Evolutionary conservation across 2,329 filamentous ascomycete genomes (phyloP).

Genomic region (Zymoseptoria passerinii): DNA sequence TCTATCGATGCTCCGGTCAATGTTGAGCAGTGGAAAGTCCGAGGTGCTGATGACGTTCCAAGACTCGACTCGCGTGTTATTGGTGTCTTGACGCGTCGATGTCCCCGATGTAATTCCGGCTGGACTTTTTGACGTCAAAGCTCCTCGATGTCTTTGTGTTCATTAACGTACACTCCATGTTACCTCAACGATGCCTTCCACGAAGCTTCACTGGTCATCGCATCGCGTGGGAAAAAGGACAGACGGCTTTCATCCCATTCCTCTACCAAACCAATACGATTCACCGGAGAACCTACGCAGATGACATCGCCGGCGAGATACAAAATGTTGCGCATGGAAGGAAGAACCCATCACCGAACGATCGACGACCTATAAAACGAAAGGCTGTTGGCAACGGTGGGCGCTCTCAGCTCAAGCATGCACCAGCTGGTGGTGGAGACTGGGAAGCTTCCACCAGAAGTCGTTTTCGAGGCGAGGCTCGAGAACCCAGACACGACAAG

Average conservation of each 20-base stretch:
- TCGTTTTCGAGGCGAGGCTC: background rate
- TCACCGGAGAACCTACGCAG: conserved; percentile 7
- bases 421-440: conserved; percentile 2
- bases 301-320: background rate
- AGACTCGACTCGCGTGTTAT: background rate
- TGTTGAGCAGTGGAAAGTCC: too few species aligned
- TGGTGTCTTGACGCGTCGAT: background rate
- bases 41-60: background rate
- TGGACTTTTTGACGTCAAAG: background rate
- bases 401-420: background rate
- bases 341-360: background rate
- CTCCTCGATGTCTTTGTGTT: background rate
- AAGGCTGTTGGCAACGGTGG: background rate
- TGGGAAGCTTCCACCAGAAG: conserved; percentile 1
- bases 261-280: conserved; percentile 27
- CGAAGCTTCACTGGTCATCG: background rate
- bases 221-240: background rate
- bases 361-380: conserved; percentile 1
- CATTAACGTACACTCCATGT: background rate
- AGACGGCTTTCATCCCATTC: conserved; percentile 18
- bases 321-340: background rate
- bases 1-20: too few species aligned
- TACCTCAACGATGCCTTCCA: background rate
- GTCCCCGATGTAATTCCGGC: background rate
- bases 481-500: background rate